Conservation (phyloP, 768 basidiomycete genomes). For the Mycena venus region DNA sequence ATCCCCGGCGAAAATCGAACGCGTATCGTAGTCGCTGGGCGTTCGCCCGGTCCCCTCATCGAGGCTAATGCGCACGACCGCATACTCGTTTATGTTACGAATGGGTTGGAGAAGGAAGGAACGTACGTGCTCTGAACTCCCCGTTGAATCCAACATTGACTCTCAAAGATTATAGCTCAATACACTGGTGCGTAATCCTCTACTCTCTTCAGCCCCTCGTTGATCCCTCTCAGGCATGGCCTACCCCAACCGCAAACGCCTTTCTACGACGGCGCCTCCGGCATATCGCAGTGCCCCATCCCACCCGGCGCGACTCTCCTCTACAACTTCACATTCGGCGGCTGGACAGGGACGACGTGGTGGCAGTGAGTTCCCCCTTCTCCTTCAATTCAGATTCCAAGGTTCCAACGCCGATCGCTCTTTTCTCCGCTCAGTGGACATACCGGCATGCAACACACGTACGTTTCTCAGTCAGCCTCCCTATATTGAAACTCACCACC, state of each 20-base stretch:
- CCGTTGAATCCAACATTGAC: neutral
- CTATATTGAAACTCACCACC: no score
- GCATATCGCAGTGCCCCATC: conserved; percentile 66
- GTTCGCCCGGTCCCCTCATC: conserved; percentile 54
- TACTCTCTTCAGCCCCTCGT: no score
- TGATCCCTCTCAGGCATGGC: conserved; percentile 33
- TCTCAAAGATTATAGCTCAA: conserved; percentile 34
- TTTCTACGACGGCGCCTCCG: conserved; percentile 62
- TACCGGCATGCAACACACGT: conserved; percentile 21
- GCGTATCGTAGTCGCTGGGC: conserved; percentile 64
- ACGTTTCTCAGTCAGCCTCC: conserved; percentile 30
- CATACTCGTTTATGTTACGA: conserved; percentile 49
- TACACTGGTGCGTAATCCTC: conserved; percentile 43
- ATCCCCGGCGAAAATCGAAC: conserved; percentile 54
- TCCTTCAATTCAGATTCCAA: neutral
- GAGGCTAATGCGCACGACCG: conserved; percentile 53
- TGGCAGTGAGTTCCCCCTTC: conserved; percentile 52
- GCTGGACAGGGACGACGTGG: conserved; percentile 64
- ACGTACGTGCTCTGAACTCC: conserved; percentile 45
- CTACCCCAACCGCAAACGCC: conserved; percentile 54
- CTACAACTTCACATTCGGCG: conserved; percentile 57
- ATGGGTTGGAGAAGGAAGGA: conserved; percentile 42
- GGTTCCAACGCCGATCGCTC: no score
- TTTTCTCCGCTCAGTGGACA: conserved; percentile 4
- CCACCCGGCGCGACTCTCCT: conserved; percentile 59